These are phyloP conservation scores for Cubamyces sp. DNA, from an alignment of 768 basidiomycete genomes.

Conservation along the genomic window DNA sequence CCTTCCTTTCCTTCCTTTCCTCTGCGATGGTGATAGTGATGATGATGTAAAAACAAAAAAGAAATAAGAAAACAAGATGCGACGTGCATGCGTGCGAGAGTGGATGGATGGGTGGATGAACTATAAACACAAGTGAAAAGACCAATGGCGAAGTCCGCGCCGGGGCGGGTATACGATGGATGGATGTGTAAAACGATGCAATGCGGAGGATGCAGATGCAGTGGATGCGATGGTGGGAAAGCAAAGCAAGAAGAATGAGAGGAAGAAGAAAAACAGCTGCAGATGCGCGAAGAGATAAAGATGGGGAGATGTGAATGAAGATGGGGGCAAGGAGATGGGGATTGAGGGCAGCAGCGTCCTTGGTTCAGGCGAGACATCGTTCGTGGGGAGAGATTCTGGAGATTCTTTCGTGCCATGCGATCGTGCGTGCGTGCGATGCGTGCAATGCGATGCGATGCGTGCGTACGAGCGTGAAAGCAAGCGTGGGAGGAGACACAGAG, in stretches of 20 bases:
- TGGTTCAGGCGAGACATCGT: constrained; percentile 10
- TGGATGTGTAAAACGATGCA: neutral
- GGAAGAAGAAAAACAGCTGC: no score
- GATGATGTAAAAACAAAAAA: neutral
- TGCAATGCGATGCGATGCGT: neutral
- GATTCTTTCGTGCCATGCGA: neutral
- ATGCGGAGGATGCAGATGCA: neutral
- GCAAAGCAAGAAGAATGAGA: no score
- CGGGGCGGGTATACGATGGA: neutral
- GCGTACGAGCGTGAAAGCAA: constrained; percentile 2
- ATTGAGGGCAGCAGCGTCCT: neutral
- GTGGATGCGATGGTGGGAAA: neutral
- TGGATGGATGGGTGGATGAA: neutral
- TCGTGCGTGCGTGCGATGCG: neutral
- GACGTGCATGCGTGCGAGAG: no score
- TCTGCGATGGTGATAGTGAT: neutral
- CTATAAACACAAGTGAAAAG: neutral
- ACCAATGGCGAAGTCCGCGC: neutral
- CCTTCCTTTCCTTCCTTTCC: neutral
- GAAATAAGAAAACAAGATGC: no score
- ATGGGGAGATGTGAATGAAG: neutral
- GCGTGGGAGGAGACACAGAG: constrained; percentile 2
- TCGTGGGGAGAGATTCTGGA: constrained; percentile 8
- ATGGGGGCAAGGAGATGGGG: neutral
- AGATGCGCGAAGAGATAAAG: neutral